A percentile compares a stretch with the other conserved stretches of the same genome.
These are phyloP conservation scores for Peronospora belbahrii DNA, from an alignment of 352 stramenopile genomes.

Conservation along the genomic window DNA sequence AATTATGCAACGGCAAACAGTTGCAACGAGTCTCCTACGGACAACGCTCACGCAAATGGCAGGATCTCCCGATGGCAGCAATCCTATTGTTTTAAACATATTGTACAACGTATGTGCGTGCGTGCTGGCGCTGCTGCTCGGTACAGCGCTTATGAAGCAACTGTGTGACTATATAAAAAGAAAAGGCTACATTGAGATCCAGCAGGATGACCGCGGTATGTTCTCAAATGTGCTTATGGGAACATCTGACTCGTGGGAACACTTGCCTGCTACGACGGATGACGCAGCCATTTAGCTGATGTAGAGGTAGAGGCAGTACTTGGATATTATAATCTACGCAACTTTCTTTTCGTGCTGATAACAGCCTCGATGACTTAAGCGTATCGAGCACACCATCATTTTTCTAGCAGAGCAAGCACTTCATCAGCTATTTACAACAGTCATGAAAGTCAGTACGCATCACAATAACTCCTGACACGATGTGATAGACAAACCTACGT, in stretches of 20 bases:
- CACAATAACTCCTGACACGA: neutral
- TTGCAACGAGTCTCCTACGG: conserved; percentile 6
- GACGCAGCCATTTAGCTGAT: conserved; percentile 9
- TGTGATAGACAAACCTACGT: conserved; percentile 23
- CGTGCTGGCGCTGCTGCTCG: conserved; percentile 35
- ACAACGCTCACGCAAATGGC: conserved; percentile 11
- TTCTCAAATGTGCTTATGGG: conserved; percentile 53
- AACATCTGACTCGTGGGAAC: conserved; percentile 67
- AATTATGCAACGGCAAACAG: conserved; percentile 19
- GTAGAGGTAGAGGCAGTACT: neutral
- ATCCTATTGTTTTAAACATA: conserved; percentile 1
- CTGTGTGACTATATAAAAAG: conserved; percentile 36
- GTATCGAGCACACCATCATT: conserved; percentile 13
- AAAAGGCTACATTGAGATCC: conserved; percentile 54
- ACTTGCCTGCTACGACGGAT: conserved; percentile 13
- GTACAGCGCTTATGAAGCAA: conserved; percentile 36
- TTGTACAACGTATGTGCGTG: conserved; percentile 40
- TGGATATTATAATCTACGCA: conserved; percentile 16
- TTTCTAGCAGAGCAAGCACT: conserved; percentile 45
- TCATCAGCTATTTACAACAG: conserved; percentile 34
- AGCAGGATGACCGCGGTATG: conserved; percentile 58
- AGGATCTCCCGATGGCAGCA: neutral
- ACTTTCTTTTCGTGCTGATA: neutral
- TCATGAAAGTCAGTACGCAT: neutral
- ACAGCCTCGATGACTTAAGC: too few relatives aligned